These are phyloP conservation scores for Phytomonas francai DNA, from an alignment of 208 protist genomes.

Conservation along the genomic window DNA sequence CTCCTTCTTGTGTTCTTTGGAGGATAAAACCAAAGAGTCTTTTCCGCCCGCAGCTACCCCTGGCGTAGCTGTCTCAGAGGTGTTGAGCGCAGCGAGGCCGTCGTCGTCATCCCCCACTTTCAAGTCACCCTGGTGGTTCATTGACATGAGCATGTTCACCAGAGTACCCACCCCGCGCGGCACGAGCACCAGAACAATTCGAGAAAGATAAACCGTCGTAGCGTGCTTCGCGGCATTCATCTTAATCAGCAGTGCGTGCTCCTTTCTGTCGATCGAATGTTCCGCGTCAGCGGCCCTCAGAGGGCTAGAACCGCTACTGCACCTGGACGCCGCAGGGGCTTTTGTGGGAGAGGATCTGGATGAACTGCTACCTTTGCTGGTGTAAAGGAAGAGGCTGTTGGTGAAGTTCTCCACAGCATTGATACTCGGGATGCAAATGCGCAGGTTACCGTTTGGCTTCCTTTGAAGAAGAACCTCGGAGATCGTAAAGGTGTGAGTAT, in stretches of 20 bases:
- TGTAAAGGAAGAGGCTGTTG: slow-evolving; percentile 35
- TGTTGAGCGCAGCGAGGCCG: not conserved
- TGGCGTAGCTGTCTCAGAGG: not conserved
- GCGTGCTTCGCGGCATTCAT: slow-evolving; percentile 24
- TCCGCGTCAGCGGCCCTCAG: not conserved
- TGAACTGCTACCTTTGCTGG: slow-evolving; percentile 8
- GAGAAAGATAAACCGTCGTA: slow-evolving; percentile 22
- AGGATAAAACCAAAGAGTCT: no score
- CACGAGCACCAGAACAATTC: slow-evolving; percentile 46
- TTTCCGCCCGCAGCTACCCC: not conserved
- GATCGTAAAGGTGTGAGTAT: slow-evolving; percentile 54
- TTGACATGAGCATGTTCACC: slow-evolving; percentile 61
- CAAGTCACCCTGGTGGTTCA: slow-evolving; percentile 10
- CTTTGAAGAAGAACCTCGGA: slow-evolving; percentile 28
- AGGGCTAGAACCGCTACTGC: not conserved
- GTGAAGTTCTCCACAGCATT: slow-evolving; percentile 58
- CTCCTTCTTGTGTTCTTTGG: not conserved
- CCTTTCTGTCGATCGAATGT: not conserved
- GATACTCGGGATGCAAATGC: slow-evolving; percentile 30
- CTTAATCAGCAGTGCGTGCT: slow-evolving; percentile 18
- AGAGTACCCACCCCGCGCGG: slow-evolving; percentile 58
- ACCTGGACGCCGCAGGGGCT: not conserved
- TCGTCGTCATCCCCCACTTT: not conserved
- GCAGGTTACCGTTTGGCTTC: slow-evolving; percentile 25
- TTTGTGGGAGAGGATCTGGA: not conserved